Percentiles rank a stretch among this genome's conserved stretches.
phyloP scores from a whole-genome alignment of 805 yeast genomes.

The Nakazawaea wyomingensis region DNA sequence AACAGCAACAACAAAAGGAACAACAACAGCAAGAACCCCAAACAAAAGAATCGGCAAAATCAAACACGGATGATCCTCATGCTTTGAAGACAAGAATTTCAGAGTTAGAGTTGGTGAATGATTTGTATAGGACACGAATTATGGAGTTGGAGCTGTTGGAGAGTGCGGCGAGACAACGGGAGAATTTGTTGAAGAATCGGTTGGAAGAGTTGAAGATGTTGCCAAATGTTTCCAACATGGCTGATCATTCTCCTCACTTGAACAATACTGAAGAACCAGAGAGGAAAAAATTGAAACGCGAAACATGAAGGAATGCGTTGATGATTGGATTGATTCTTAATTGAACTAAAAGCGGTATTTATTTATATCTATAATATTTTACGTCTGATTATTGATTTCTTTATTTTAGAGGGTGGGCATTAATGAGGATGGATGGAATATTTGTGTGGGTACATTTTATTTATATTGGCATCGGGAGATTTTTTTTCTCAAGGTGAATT shows the following conservation, averaged over 20 bases:
- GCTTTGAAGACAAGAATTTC: slow-evolving; percentile 69
- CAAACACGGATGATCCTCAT: slow-evolving; percentile 14
- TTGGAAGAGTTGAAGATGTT: slow-evolving; percentile 34
- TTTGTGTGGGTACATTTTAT: too few relatives aligned
- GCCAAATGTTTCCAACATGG: neutral
- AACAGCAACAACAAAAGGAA: neutral
- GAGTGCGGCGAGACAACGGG: slow-evolving; percentile 48
- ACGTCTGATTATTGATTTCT: neutral
- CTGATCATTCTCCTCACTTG: neutral
- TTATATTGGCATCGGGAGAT: too few relatives aligned
- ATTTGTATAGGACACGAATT: slow-evolving; percentile 77
- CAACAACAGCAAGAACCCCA: slow-evolving; percentile 9
- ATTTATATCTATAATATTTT: too few relatives aligned
- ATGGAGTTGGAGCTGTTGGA: slow-evolving; percentile 74
- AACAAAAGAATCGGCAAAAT: too few relatives aligned
- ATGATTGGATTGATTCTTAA: neutral
- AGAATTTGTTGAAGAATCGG: slow-evolving; percentile 40
- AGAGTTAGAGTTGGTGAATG: slow-evolving; percentile 88
- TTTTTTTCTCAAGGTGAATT: too few relatives aligned
- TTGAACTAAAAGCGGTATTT: too few relatives aligned
- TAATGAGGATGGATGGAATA: too few relatives aligned
- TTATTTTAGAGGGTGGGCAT: too few relatives aligned
- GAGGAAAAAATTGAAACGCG: slow-evolving; percentile 1
- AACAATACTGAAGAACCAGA: slow-evolving; percentile 3
- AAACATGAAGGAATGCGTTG: neutral